Percentiles rank a stretch among this genome's conserved stretches.
phyloP scores from a whole-genome alignment of 768 basidiomycete genomes.

The Russula griseocarnosa region DNA sequence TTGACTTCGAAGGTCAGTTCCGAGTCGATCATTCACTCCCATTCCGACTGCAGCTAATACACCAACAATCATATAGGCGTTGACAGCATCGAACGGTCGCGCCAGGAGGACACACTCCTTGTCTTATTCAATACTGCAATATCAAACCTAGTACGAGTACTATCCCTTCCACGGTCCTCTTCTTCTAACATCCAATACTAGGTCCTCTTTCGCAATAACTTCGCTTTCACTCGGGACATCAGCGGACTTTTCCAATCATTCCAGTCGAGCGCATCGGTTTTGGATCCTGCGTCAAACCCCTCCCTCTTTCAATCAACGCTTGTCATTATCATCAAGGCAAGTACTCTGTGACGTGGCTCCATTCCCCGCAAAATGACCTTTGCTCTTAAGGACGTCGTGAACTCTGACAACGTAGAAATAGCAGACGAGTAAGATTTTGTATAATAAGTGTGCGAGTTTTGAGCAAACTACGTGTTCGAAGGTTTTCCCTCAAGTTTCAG shows the following conservation, averaged over 20 bases:
- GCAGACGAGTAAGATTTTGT: constrained; percentile 47
- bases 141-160: constrained; percentile 48
- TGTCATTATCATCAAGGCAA: constrained; percentile 61
- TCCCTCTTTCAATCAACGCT: constrained; percentile 56
- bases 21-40: no score
- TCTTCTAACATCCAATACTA: constrained; percentile 29
- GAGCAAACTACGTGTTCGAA: constrained; percentile 31
- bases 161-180: no score
- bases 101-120: constrained; percentile 59
- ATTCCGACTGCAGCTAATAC: not conserved
- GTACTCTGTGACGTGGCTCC: not conserved
- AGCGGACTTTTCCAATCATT: constrained; percentile 59
- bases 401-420: constrained; percentile 56
- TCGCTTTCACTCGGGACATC: constrained; percentile 57
- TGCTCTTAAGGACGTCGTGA: constrained; percentile 54
- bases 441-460: not conserved
- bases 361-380: not conserved
- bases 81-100: constrained; percentile 59
- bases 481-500: constrained; percentile 55
- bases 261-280: constrained; percentile 52
- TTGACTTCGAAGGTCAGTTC: constrained; percentile 57
- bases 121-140: constrained; percentile 64
- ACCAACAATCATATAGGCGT: constrained; percentile 40
- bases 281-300: constrained; percentile 58
- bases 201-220: constrained; percentile 65